Evolutionary conservation across 495 filamentous ascomycete species (phyloP).

Genomic region (Annulohypoxylon moriforme): DNA sequence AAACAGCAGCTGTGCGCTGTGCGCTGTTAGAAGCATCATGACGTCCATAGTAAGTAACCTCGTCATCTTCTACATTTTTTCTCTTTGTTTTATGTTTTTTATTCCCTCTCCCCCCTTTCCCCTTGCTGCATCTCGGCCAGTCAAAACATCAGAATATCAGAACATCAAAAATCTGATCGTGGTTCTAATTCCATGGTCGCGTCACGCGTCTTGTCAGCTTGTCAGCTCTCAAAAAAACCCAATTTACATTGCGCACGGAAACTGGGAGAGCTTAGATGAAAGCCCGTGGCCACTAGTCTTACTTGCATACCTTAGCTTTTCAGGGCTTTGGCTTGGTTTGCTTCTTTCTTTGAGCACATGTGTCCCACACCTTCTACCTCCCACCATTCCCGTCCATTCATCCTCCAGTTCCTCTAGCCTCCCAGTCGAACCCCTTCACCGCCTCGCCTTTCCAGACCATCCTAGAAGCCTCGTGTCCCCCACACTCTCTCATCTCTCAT

Average conservation of each 20-base stretch:
- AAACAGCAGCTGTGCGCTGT: conserved; percentile 17
- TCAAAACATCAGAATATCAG: background rate
- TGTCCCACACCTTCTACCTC: conserved; percentile 39
- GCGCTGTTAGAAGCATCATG: conserved; percentile 46
- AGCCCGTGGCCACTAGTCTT: conserved; percentile 31
- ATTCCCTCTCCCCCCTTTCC: conserved; percentile 13
- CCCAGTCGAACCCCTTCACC: conserved; percentile 38
- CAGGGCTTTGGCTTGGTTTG: conserved; percentile 29
- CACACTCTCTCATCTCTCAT: conserved; percentile 38
- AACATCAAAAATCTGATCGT: conserved; percentile 9
- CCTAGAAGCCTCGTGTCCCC: conserved; percentile 43
- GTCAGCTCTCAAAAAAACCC: conserved; percentile 11
- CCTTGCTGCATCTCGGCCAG: conserved; percentile 13
- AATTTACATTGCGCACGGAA: conserved; percentile 11
- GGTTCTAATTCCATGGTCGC: conserved; percentile 13
- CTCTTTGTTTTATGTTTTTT: conserved; percentile 5
- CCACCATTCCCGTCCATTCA: conserved; percentile 26
- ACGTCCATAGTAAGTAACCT: conserved; percentile 58
- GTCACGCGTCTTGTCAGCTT: conserved; percentile 27
- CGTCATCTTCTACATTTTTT: conserved; percentile 20
- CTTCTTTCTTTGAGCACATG: conserved; percentile 23
- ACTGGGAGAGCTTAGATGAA: conserved; percentile 15
- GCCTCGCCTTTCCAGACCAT: conserved; percentile 44
- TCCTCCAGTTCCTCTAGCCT: conserved; percentile 11
- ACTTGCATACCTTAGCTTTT: conserved; percentile 36